A percentile compares a stretch with the other conserved stretches of the same genome.
These are phyloP conservation scores for Suillus lakei DNA, from an alignment of 768 basidiomycete species.

Conservation along the genomic window DNA sequence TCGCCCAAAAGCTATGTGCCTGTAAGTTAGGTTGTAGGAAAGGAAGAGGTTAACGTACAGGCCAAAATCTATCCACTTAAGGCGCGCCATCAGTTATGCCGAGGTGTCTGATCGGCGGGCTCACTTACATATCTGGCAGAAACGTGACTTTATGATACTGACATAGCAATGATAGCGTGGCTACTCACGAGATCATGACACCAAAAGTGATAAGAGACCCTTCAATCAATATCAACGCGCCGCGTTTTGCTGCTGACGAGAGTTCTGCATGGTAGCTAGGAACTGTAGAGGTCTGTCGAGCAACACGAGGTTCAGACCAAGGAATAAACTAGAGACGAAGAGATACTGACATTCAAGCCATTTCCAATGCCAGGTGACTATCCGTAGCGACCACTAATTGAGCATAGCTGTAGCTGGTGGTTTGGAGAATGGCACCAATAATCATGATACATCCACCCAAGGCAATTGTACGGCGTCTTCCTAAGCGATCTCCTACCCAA, in stretches of 20 bases:
- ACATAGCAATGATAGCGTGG: not conserved
- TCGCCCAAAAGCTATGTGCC: constrained; percentile 51
- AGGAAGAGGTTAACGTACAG: constrained; percentile 40
- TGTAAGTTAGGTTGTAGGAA: constrained; percentile 5
- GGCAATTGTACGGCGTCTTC: constrained; percentile 61
- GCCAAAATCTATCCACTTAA: constrained; percentile 67
- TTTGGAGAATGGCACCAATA: constrained; percentile 64
- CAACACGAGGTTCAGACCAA: not conserved
- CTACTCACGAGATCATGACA: constrained; percentile 62
- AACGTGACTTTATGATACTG: not conserved
- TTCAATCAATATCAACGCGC: constrained; percentile 68
- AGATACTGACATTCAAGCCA: constrained; percentile 54
- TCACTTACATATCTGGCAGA: constrained; percentile 20
- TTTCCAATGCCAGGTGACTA: constrained; percentile 69
- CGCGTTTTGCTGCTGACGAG: constrained; percentile 60
- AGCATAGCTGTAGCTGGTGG: constrained; percentile 58
- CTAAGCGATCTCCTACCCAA: constrained; percentile 62
- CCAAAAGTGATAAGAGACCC: constrained; percentile 68
- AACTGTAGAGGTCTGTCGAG: constrained; percentile 60
- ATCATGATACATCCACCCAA: constrained; percentile 65
- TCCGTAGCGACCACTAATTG: constrained; percentile 66
- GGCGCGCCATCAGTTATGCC: not conserved
- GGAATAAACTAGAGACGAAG: not conserved
- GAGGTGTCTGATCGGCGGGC: not conserved
- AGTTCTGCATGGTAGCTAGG: constrained; percentile 72